A percentile compares a stretch with the other conserved stretches of the same genome.
Evolutionary conservation across 352 stramenopile genomes (phyloP).

Genomic region (Plasmopara viticola): DNA sequence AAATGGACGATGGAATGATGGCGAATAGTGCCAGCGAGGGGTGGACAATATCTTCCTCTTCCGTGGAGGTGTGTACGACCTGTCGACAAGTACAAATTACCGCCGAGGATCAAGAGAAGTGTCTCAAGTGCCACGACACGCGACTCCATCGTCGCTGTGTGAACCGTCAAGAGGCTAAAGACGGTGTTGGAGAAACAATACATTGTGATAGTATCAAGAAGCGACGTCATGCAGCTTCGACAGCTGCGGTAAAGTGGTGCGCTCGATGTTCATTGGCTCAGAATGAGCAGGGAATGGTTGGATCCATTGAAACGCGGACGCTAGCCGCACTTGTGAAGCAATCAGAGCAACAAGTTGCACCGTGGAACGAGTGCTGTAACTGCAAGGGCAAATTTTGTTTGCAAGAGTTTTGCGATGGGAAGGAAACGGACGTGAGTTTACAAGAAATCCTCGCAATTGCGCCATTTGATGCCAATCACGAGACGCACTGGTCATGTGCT

Average conservation of each 20-base stretch:
- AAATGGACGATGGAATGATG: slow-evolving; percentile 5
- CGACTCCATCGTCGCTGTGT: slow-evolving; percentile 35
- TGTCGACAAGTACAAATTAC: slow-evolving; percentile 55
- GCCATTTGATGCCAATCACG: slow-evolving; percentile 19
- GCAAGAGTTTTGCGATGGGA: slow-evolving; percentile 34
- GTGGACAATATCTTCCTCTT: slow-evolving; percentile 34
- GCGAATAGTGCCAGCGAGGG: slow-evolving; percentile 6
- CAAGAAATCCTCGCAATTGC: slow-evolving; percentile 26
- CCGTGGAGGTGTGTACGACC: slow-evolving; percentile 44
- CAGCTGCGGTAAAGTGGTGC: slow-evolving; percentile 16
- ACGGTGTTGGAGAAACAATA: slow-evolving; percentile 3
- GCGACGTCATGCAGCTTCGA: slow-evolving; percentile 13
- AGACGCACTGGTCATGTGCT: slow-evolving; percentile 31
- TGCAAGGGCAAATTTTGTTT: slow-evolving; percentile 35
- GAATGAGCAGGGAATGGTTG: slow-evolving; percentile 9
- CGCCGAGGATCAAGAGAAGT: slow-evolving; percentile 22
- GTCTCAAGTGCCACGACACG: slow-evolving; percentile 24
- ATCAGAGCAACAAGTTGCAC: too few relatives aligned
- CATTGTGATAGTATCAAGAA: slow-evolving; percentile 20
- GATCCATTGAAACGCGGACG: slow-evolving; percentile 33
- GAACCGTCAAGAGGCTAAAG: slow-evolving; percentile 1
- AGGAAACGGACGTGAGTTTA: slow-evolving; percentile 22
- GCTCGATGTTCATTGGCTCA: slow-evolving; percentile 15
- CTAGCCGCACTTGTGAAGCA: slow-evolving; percentile 42
- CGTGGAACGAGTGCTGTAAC: slow-evolving; percentile 25